Evolutionary conservation across 2,329 filamentous ascomycete species (phyloP).

Genomic region (Neopestalotiopsis rosae): DNA sequence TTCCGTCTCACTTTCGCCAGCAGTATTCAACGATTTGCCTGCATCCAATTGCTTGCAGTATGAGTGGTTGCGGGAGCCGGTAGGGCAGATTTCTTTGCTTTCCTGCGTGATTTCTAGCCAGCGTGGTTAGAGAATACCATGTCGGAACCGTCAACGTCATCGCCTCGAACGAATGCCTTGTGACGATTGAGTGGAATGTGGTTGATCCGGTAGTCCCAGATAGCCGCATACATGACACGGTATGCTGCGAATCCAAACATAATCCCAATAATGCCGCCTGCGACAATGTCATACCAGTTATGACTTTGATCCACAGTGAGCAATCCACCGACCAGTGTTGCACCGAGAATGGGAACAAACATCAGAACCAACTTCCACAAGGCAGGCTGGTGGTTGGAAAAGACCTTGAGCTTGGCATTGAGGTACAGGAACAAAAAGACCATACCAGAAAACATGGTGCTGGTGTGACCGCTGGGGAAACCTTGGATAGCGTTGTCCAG

Average conservation of each 20-base stretch:
- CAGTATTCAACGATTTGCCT: neutral
- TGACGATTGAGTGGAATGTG: slow-evolving; percentile 65
- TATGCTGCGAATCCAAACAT: slow-evolving; percentile 67
- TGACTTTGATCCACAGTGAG: slow-evolving; percentile 71
- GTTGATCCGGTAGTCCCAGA: slow-evolving; percentile 73
- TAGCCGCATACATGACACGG: slow-evolving; percentile 68
- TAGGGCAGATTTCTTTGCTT: neutral
- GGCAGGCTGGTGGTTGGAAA: slow-evolving; percentile 67
- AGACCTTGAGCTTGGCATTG: slow-evolving; percentile 76
- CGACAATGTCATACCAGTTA: slow-evolving; percentile 73
- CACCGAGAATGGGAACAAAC: slow-evolving; percentile 64
- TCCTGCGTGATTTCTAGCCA: slow-evolving; percentile 27
- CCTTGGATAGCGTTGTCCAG: slow-evolving; percentile 68
- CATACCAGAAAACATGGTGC: slow-evolving; percentile 67
- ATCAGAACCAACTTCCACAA: slow-evolving; percentile 70
- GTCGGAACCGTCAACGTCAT: slow-evolving; percentile 26
- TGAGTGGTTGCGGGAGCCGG: neutral
- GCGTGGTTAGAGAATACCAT: slow-evolving; percentile 32
- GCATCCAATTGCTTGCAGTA: neutral
- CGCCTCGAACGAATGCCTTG: slow-evolving; percentile 37
- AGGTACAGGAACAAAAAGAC: slow-evolving; percentile 71
- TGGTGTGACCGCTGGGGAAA: slow-evolving; percentile 73
- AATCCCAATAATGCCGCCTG: slow-evolving; percentile 67
- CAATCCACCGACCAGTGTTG: slow-evolving; percentile 63
- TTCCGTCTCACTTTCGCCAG: neutral